Base-by-base conservation (phyloP, 2,329 filamentous ascomycete species). In the Colletotrichum zoysiae region DNA sequence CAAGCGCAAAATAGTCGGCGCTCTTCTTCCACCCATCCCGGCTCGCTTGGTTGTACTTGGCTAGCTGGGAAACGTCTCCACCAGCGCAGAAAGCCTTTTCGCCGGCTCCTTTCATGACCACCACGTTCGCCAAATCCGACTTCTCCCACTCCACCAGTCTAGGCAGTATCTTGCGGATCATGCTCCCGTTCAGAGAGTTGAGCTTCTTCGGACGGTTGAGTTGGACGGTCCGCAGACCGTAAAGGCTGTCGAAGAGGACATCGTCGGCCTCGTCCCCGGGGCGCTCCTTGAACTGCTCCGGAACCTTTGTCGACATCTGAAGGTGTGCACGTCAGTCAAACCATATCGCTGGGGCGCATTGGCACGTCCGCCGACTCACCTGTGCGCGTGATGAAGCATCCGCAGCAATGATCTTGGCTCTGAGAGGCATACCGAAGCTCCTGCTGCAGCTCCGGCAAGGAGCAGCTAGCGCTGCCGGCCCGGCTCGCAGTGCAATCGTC, bases 81-180 rank as follows among this genome's bases (percentile, higher is more conserved):
- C 96, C 96, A 2, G 96, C 95, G 81, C 96, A 99, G 76, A 99
- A 92, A 33, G 95, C 94, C 82, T 89, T 92, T 48, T 91, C 87
- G 20, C 96, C 97, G 33, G 93, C 90, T 74, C 96, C 96, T 83
- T 97, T 97, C 81, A 99, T 91, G 76, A 99, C 89, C 69, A 99
- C 85, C 8, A 98, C 90, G 81, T 97, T 97, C 67, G 96, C 95
- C 84, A 99, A 87, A 79, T 97, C 92, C 38, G 95, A 98, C 83
- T 97, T 96, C 78, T 93, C 90, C 95, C 95, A 99, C 86, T 98
- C 95, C 78, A 93, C 87, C 79, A 99, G 82, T 69, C 96, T 90
- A 30, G 95, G 95, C 58, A 95, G 86, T 77, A 99, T 98, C 85
- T 99, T 98, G 78, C 93, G 90, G 74, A 92, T 93, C 97, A 99